A percentile compares a stretch with the other conserved stretches of the same genome.
These are phyloP conservation scores for Oemleria cerasiformis DNA, from an alignment of 306 rosid species.

Conservation along the genomic window DNA sequence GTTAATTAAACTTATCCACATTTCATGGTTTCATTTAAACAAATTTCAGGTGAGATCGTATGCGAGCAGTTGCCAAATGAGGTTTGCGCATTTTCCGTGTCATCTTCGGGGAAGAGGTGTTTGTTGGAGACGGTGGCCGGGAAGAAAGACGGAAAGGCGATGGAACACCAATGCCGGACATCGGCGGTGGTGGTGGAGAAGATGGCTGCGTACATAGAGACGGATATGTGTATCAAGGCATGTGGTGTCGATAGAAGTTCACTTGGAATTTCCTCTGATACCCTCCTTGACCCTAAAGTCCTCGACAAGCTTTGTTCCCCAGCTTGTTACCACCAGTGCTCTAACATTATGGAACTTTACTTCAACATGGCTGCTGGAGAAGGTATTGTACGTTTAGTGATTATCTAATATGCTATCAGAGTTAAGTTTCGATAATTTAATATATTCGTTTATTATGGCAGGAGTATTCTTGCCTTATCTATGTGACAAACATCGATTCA, in stretches of 20 bases:
- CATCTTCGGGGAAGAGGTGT: constrained; percentile 78
- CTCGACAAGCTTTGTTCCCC: constrained; percentile 61
- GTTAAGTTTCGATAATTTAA: background rate
- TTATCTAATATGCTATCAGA: background rate
- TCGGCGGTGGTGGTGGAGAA: constrained; percentile 67
- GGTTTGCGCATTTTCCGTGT: constrained; percentile 61
- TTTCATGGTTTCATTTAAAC: no score
- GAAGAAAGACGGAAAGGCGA: constrained; percentile 26
- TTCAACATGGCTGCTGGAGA: constrained; percentile 69
- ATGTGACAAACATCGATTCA: constrained; percentile 44
- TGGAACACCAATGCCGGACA: constrained; percentile 60
- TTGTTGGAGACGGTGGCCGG: constrained; percentile 49
- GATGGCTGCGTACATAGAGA: constrained; percentile 61
- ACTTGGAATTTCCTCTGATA: constrained; percentile 72
- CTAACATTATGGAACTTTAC: constrained; percentile 63
- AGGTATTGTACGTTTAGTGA: constrained; percentile 30
- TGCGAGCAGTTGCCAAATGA: constrained; percentile 51
- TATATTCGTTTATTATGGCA: constrained; percentile 17
- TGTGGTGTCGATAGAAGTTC: constrained; percentile 63
- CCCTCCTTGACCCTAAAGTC: constrained; percentile 66
- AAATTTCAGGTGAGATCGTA: constrained; percentile 37
- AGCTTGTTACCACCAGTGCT: constrained; percentile 53
- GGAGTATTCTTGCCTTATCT: constrained; percentile 67
- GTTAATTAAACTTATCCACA: background rate
- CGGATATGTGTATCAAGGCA: constrained; percentile 53